Percentiles rank a stretch among this genome's conserved stretches.
These are phyloP conservation scores for Penicillium sp. DNA, from an alignment of 2,329 filamentous ascomycete species.

Conservation along the genomic window DNA sequence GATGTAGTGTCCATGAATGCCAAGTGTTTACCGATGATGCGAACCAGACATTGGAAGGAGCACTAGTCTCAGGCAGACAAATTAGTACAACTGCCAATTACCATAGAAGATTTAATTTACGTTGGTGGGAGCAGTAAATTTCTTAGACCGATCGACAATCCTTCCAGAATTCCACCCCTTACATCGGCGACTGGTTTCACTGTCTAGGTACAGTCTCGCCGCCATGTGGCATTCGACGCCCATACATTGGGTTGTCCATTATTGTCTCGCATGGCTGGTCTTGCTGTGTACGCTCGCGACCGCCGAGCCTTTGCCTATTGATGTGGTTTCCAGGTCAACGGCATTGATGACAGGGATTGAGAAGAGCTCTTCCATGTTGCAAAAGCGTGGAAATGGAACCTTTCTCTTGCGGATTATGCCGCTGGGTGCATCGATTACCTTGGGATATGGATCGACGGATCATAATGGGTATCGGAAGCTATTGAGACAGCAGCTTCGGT, in stretches of 20 bases:
- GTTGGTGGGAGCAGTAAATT: background rate
- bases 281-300: background rate
- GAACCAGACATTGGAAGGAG: background rate
- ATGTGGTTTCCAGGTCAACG: background rate
- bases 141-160: background rate
- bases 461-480: slow-evolving; percentile 47
- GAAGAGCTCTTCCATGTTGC: background rate
- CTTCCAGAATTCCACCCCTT: background rate
- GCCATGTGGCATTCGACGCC: slow-evolving; percentile 11
- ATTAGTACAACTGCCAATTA: background rate
- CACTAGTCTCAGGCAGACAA: background rate
- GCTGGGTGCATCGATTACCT: slow-evolving; percentile 46
- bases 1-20: background rate
- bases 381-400: slow-evolving; percentile 10
- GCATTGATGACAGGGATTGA: background rate
- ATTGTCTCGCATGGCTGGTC: slow-evolving; percentile 9
- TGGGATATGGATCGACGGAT: slow-evolving; percentile 36
- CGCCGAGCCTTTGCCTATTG: background rate
- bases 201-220: background rate
- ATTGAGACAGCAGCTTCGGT: slow-evolving; percentile 42
- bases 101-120: background rate
- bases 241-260: slow-evolving; percentile 9
- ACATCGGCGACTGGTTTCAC: background rate
- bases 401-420: slow-evolving; percentile 28
- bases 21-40: background rate